These are phyloP conservation scores for Candida palmyrensis DNA, from an alignment of 805 yeast species.

Conservation along the genomic window DNA sequence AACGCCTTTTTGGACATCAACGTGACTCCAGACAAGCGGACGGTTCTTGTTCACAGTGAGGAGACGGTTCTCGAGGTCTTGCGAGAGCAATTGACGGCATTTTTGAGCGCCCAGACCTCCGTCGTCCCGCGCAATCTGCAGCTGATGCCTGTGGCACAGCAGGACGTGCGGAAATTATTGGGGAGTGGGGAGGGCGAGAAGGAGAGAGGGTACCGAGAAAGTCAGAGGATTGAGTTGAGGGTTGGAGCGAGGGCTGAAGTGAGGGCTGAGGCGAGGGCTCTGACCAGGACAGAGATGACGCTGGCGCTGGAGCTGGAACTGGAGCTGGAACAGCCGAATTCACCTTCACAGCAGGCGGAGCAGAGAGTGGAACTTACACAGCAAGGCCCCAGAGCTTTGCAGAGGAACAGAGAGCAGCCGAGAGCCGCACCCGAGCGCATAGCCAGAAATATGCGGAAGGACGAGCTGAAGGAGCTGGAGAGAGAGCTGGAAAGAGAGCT, in stretches of 20 bases:
- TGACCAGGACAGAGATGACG: too few species aligned
- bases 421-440: too few species aligned
- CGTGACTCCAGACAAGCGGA: constrained; percentile 87
- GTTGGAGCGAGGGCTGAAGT: constrained; percentile 1
- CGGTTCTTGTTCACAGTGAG: constrained; percentile 66
- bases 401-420: too few species aligned
- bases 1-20: constrained; percentile 68
- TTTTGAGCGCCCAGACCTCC: constrained; percentile 40
- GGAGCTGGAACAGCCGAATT: too few species aligned
- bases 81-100: constrained; percentile 41
- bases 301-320: too few species aligned
- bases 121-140: constrained; percentile 27
- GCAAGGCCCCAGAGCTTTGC: too few species aligned
- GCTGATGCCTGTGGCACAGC: too few species aligned
- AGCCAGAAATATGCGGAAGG: too few species aligned
- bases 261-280: constrained; percentile 2
- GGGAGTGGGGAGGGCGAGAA: constrained; percentile 3
- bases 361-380: too few species aligned
- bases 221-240: neutral
- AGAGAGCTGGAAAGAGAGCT: constrained; percentile 1
- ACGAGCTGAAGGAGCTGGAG: too few species aligned
- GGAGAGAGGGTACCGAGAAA: constrained; percentile 1
- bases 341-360: too few species aligned
- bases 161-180: neutral
- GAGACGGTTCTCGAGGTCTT: constrained; percentile 49